Evolutionary conservation across 257 asterid genomes (phyloP).

Genomic region (Plantago ovata): DNA sequence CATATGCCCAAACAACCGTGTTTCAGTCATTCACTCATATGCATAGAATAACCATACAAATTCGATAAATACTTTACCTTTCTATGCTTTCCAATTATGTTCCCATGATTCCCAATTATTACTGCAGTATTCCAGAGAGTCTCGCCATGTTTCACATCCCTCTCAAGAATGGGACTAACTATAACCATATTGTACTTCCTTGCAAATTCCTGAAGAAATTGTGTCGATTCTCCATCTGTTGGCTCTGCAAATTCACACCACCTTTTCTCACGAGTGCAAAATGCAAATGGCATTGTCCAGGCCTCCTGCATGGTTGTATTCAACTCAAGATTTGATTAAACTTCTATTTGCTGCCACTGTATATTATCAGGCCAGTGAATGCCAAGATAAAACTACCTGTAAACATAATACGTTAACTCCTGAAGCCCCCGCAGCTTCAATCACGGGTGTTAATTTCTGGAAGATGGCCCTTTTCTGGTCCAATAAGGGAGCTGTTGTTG

Average conservation of each 20-base stretch:
- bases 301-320: slow-evolving; percentile 66
- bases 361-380: slow-evolving; percentile 12
- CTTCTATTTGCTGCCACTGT: slow-evolving; percentile 2
- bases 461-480: slow-evolving; percentile 78
- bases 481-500: slow-evolving; percentile 62
- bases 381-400: slow-evolving; percentile 53
- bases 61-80: slow-evolving; percentile 48
- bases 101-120: slow-evolving; percentile 86
- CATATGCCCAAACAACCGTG: slow-evolving; percentile 19
- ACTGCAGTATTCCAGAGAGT: slow-evolving; percentile 88
- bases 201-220: slow-evolving; percentile 79
- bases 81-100: slow-evolving; percentile 90
- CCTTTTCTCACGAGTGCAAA: slow-evolving; percentile 93
- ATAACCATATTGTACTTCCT: slow-evolving; percentile 82
- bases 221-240: slow-evolving; percentile 89
- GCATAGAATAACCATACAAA: neutral
- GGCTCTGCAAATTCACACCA: slow-evolving; percentile 99
- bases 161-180: slow-evolving; percentile 85
- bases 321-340: slow-evolving; percentile 5
- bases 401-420: slow-evolving; percentile 86
- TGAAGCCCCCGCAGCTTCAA: slow-evolving; percentile 85
- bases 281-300: slow-evolving; percentile 98
- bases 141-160: slow-evolving; percentile 93
- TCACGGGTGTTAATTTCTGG: slow-evolving; percentile 64
- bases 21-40: slow-evolving; percentile 1